Evolutionary conservation across 192 early-diverging fungal genomes (phyloP), one percentile per base, ranked within the genome.

Genomic region (Gaertneriomyces semiglobifer): DNA sequence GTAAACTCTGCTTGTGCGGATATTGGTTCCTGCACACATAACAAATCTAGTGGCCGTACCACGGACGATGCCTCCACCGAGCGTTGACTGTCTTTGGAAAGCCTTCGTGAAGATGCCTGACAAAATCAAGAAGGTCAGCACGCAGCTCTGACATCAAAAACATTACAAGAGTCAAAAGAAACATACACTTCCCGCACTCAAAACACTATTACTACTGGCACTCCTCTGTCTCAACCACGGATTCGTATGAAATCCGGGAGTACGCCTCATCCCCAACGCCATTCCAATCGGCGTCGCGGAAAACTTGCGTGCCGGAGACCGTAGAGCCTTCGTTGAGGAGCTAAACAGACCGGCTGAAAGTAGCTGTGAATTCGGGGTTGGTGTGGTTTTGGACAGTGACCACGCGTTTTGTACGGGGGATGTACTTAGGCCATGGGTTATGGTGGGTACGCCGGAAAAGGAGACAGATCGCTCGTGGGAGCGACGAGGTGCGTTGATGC

Each of bases 21-120:
- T 19, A 53, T 63, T 7, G 40, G 40, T 14, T 65, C 59, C 12
- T 25, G 9, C 39, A 72, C 6, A 14, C 14, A n/a, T 19, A n/a
- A 43, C 45, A 75, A 65, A 51, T 72, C 68, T 40, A 75, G 44
- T 19, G 42, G 63, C n/a, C 65, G 20, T 7, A 69, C 38, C 20
- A 43, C 50, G 7, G n/a, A 44, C 40, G 64, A 44, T 68, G 46
- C 25, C 14, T 19, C 62, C 33, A 33, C 14, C 14, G 43, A 8
- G 5, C 16, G 16, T 53, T 39, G 9, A 62, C 11, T 43, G 57
- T 61, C 40, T 20, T 10, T 40, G 7, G 39, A 25, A 19, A 19
- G 16, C 6, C 38, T 39, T 7, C 55, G 20, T 41, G 38, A 60
- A 14, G n/a, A 41, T 16, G 14, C n/a, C 10, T 42, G 60, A 19